Base-by-base conservation (phyloP, 2,329 filamentous ascomycete genomes). In the Pseudodiploospora longispora region DNA sequence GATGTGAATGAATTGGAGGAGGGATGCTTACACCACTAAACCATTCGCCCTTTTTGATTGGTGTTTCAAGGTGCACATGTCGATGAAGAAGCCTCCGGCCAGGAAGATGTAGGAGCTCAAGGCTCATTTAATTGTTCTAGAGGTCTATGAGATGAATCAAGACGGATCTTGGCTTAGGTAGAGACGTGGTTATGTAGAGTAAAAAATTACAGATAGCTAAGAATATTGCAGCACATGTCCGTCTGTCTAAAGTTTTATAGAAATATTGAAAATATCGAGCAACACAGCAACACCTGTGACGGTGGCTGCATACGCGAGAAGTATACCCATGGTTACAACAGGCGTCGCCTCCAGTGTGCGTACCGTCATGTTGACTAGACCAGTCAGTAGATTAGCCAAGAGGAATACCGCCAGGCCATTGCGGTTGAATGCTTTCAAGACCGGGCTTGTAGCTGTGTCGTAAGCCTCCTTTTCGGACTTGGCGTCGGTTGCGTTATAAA, bases 391-490 rank as follows among this genome's bases (percentile, higher is more conserved):
- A 59, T 98, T 98, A 3, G 93, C 90, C 33, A 90, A 58, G 47
- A 98, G 64, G 59, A 98, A 98, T 1, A 97, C 65, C 1, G 79
- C 80, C 38, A 98, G 69, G 0, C 93, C 90, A 55, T 96, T 96
- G 43, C 85, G 77, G 60, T 98, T 98, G 60, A 85, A 94, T 0
- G 88, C 86, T 38, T 80, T 73, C 50, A 97, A 68, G n/a, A 97
- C 74, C 33, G 71, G 76, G 59, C 89, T 95, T 3, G 89, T 96
- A 4, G 88, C 84, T 38, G 75, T 70, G 38, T 76, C 68, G 49
- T 82, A 80, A 3, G 77, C 77, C 48, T 83, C 79, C 41, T 67
- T 71, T 61, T 93, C 87, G 1, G 74, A 67, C 52, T 69, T 70
- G 9, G 61, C 58, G 43, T 74, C 71, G 1, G 65, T 64, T 2